These are phyloP conservation scores for Fusarium nodosum DNA, from an alignment of 2,329 filamentous ascomycete genomes.

Conservation along the genomic window DNA sequence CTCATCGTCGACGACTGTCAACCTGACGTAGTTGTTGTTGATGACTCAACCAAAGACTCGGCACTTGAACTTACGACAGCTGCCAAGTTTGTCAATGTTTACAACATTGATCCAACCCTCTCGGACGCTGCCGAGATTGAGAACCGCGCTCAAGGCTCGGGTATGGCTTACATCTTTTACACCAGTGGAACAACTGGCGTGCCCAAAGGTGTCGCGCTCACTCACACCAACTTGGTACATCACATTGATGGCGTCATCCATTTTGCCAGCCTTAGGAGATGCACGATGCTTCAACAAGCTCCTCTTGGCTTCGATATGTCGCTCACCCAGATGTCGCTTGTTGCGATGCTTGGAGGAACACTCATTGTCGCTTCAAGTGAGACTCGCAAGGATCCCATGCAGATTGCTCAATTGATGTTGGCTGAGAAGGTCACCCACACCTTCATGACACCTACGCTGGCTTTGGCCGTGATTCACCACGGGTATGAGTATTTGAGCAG, in stretches of 20 bases:
- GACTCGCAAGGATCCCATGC: slow-evolving; percentile 10
- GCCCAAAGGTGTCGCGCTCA: slow-evolving; percentile 2
- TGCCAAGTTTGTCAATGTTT: not conserved
- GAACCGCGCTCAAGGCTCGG: not conserved
- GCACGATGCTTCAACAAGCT: slow-evolving; percentile 7
- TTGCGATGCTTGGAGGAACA: slow-evolving; percentile 3
- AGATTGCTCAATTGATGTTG: slow-evolving; percentile 13
- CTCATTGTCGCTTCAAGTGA: slow-evolving; percentile 7
- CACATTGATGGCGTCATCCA: not conserved
- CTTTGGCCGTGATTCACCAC: slow-evolving; percentile 9
- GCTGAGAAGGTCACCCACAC: slow-evolving; percentile 12
- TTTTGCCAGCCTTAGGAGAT: not conserved
- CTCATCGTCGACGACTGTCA: slow-evolving; percentile 7
- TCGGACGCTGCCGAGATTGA: not conserved
- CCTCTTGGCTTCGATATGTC: slow-evolving; percentile 18
- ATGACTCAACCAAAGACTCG: not conserved
- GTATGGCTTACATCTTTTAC: slow-evolving; percentile 12
- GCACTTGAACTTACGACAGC: not conserved
- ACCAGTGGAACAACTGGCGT: slow-evolving; percentile 13
- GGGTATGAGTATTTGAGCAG: slow-evolving; percentile 4
- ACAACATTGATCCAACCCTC: not conserved
- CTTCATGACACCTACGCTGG: slow-evolving; percentile 16
- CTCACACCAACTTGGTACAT: not conserved
- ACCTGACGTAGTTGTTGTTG: not conserved
- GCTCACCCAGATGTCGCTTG: slow-evolving; percentile 11